phyloP scores from a whole-genome alignment of 2,329 filamentous ascomycete species.

The Nigrospora oryzae region DNA sequence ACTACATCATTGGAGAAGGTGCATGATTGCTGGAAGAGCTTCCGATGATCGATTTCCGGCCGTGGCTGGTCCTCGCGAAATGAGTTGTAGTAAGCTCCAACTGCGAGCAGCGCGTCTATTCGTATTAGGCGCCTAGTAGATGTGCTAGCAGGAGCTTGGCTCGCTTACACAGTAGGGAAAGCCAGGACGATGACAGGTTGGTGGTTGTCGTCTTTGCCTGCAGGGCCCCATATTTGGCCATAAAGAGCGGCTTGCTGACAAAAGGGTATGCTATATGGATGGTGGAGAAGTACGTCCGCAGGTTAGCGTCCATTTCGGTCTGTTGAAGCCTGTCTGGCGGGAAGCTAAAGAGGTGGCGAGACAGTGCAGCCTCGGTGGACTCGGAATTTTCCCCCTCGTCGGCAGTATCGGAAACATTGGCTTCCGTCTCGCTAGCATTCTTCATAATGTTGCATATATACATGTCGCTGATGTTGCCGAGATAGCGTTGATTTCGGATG shows the following conservation, averaged over 20 bases:
- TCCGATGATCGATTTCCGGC: background rate
- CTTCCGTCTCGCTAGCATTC: slow-evolving; percentile 10
- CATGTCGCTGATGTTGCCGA: slow-evolving; percentile 28
- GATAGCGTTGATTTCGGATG: slow-evolving; percentile 14
- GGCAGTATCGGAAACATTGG: background rate
- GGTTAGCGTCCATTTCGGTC: too few relatives aligned
- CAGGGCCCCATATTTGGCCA: slow-evolving; percentile 1
- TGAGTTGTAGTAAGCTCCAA: background rate
- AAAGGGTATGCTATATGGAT: slow-evolving; percentile 26
- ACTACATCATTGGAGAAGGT: slow-evolving; percentile 11
- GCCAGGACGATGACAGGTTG: slow-evolving; percentile 1
- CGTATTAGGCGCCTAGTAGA: slow-evolving; percentile 3
- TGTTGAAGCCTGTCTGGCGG: slow-evolving; percentile 5
- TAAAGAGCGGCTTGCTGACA: slow-evolving; percentile 14
- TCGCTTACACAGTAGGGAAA: slow-evolving; percentile 15
- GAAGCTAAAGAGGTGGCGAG: slow-evolving; percentile 2
- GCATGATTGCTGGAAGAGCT: background rate
- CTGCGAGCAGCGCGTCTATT: background rate
- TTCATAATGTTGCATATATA: slow-evolving; percentile 25
- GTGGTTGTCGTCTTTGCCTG: background rate
- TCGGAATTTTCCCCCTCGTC: slow-evolving; percentile 16
- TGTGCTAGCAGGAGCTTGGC: slow-evolving; percentile 16
- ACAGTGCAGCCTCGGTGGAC: slow-evolving; percentile 6
- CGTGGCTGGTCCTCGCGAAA: background rate
- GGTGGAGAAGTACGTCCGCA: slow-evolving; percentile 15